phyloP scores from a whole-genome alignment of 2,329 filamentous ascomycete species.

The Sarocladiaceae sp. region DNA sequence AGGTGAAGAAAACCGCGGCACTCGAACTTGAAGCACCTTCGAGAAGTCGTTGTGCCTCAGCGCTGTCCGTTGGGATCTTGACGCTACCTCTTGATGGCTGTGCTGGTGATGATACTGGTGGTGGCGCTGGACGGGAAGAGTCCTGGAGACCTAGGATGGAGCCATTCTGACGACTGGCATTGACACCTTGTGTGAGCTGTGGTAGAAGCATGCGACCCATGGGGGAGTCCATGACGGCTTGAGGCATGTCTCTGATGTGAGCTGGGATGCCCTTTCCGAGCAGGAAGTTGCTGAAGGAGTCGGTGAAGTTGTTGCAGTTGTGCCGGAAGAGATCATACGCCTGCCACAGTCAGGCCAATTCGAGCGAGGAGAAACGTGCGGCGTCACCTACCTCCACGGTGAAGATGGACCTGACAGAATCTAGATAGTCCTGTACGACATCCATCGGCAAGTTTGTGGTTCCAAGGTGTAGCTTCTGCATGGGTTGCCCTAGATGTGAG shows the following conservation, averaged over 20 bases:
- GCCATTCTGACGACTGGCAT: constrained; percentile 42
- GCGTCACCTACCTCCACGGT: constrained; percentile 63
- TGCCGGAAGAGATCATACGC: constrained; percentile 85
- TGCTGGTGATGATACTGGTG: constrained; percentile 8
- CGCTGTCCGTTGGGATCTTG: constrained; percentile 26
- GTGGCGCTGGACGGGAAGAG: constrained; percentile 12
- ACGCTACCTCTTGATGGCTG: constrained; percentile 38
- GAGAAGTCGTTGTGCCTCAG: constrained; percentile 29
- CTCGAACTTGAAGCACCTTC: constrained; percentile 59
- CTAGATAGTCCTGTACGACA: constrained; percentile 78
- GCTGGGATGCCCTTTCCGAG: constrained; percentile 82
- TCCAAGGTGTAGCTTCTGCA: constrained; percentile 71
- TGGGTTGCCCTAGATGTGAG: constrained; percentile 80
- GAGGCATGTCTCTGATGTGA: constrained; percentile 78
- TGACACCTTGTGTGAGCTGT: constrained; percentile 50
- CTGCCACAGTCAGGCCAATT: constrained; percentile 28
- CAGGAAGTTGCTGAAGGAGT: constrained; percentile 85
- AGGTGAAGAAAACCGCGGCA: constrained; percentile 88
- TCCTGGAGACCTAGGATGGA: constrained; percentile 47
- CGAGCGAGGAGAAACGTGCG: no score
- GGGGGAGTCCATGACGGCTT: constrained; percentile 77
- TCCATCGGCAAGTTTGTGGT: constrained; percentile 72
- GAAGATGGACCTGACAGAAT: constrained; percentile 76
- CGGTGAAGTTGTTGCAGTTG: constrained; percentile 97
- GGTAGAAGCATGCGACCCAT: constrained; percentile 84